phyloP scores from a whole-genome alignment of 1,139 yeast genomes.

The Suhomyces bribrorum region DNA sequence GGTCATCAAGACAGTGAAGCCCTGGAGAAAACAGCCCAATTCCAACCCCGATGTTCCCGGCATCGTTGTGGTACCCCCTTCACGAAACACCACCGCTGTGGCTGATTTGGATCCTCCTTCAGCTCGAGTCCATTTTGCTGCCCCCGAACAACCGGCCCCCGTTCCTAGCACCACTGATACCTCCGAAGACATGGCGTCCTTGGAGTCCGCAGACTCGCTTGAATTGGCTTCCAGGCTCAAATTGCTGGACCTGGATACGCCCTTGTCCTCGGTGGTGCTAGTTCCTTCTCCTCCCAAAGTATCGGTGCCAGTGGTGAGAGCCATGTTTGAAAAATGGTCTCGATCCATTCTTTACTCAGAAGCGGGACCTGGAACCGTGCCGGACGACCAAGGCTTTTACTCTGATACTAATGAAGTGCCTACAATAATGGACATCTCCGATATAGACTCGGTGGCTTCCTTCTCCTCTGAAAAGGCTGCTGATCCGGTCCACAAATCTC shows the following conservation, averaged over 20 bases:
- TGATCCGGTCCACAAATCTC: background rate
- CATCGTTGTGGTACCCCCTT: constrained; percentile 26
- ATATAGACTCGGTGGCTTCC: constrained; percentile 27
- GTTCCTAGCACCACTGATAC: too few species aligned
- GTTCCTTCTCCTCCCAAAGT: background rate
- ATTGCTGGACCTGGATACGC: constrained; percentile 11
- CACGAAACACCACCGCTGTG: constrained; percentile 9
- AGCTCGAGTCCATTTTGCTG: too few species aligned
- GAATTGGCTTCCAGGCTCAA: constrained; percentile 14
- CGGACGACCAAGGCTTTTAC: constrained; percentile 49
- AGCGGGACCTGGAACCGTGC: constrained; percentile 25
- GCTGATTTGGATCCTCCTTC: background rate
- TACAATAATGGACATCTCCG: constrained; percentile 28
- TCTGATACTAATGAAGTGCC: constrained; percentile 26
- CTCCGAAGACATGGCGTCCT: background rate
- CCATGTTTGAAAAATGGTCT: constrained; percentile 31
- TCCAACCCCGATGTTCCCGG: constrained; percentile 5
- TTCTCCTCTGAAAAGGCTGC: background rate
- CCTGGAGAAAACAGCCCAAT: constrained; percentile 12
- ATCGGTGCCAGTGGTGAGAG: constrained; percentile 5
- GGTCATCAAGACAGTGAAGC: constrained; percentile 23
- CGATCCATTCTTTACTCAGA: constrained; percentile 34
- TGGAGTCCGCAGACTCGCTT: background rate
- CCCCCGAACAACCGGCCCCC: too few species aligned
- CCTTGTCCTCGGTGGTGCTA: background rate